Evolutionary conservation across 306 rosid genomes (phyloP).

Genomic region (Prinsepia uniflora): DNA sequence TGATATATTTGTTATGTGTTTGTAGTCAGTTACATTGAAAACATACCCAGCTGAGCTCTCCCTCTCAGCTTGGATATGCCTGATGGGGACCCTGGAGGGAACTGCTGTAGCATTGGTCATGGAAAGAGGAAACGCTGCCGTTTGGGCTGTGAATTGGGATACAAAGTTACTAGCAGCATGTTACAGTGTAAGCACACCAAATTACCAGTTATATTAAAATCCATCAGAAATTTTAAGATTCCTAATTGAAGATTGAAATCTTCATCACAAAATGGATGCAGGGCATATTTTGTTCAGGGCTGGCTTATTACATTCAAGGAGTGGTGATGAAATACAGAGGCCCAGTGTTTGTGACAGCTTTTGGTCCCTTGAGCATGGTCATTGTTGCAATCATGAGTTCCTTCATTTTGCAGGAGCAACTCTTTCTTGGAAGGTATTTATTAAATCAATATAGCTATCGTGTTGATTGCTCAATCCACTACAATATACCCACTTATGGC

Average conservation of each 20-base stretch:
- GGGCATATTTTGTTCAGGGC: slow-evolving; percentile 72
- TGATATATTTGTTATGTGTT: not conserved
- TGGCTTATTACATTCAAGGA: slow-evolving; percentile 87
- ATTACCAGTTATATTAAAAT: not conserved
- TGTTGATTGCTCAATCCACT: not conserved
- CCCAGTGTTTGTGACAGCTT: slow-evolving; percentile 88
- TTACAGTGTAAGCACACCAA: slow-evolving; percentile 34
- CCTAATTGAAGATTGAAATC: not conserved
- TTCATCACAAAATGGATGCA: slow-evolving; percentile 24
- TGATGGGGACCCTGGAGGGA: slow-evolving; percentile 71
- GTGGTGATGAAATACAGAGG: slow-evolving; percentile 74
- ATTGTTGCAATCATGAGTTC: slow-evolving; percentile 76
- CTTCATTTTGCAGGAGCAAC: slow-evolving; percentile 49
- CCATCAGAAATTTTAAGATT: too few species aligned
- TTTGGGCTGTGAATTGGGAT: slow-evolving; percentile 67
- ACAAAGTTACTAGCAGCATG: slow-evolving; percentile 43
- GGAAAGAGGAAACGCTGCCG: slow-evolving; percentile 58
- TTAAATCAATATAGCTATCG: too few species aligned
- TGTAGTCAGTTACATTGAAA: slow-evolving; percentile 64
- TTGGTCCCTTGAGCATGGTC: slow-evolving; percentile 70
- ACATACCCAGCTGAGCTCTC: slow-evolving; percentile 83
- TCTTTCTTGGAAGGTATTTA: slow-evolving; percentile 68
- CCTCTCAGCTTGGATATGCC: slow-evolving; percentile 86
- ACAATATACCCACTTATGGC: not conserved
- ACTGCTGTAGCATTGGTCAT: slow-evolving; percentile 58